Base-by-base conservation (phyloP, 768 basidiomycete genomes). In the Mycena alexandri region DNA sequence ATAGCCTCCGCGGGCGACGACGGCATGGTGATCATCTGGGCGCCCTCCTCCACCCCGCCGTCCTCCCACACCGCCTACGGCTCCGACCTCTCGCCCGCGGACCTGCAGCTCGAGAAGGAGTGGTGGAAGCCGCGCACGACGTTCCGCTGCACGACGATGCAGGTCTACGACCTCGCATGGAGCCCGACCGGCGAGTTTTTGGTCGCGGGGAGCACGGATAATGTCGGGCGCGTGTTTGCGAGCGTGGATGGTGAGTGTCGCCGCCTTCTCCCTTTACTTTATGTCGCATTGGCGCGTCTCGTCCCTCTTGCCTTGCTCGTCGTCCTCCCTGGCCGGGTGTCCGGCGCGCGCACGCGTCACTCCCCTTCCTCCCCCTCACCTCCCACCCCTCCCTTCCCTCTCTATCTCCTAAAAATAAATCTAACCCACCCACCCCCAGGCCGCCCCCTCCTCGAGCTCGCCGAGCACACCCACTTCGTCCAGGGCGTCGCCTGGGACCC, bases 401-500 rank as follows among this genome's bases (percentile, higher is more conserved):
- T 73, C 46, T 61, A n/a, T n/a, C n/a, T n/a, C n/a, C n/a, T n/a
- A n/a, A n/a, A n/a, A n/a, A n/a, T n/a, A n/a, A n/a, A n/a, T n/a
- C n/a, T n/a, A n/a, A n/a, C n/a, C n/a, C n/a, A n/a, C n/a, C n/a
- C n/a, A n/a, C n/a, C n/a, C n/a, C n/a, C n/a, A 95, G 95, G 95
- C 33, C 91, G 92, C 83, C 93, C 93, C 74, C 86, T 98, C 14
- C 88, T 90, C 72, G 94, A 96, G 77, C 92, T 96, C 67, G 92
- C 94, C 1, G 97, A 99, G 74, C 98, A 99, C 78, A 89, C 87
- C 38, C 97, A 99, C 78, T 98, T 94, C 75, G 98, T 99, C 0
- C 98, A 99, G 82, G 98, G 98, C 11, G 98, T 99, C 33, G 94
- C 97, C 0, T 99, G 98, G 98, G 98, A 99, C 71, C 98, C 98